Evolutionary conservation across 495 filamentous ascomycete genomes (phyloP), one percentile per base, ranked within the genome.

Genomic region (Annulohypoxylon bovei): DNA sequence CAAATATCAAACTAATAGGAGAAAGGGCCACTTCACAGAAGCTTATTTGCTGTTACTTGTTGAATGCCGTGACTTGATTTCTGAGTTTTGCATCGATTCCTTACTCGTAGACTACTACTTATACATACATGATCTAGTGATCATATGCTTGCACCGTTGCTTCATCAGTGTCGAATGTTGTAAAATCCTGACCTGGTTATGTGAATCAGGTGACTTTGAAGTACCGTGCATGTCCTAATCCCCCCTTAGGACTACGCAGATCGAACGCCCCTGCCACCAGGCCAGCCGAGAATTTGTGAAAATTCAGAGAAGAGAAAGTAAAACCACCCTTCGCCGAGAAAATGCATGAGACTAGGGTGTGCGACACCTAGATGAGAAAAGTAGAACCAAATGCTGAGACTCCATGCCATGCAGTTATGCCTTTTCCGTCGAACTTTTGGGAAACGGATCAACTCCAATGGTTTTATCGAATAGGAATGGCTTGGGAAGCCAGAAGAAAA

Each of bases 51-150:
- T 0, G n/a, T 16, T 1, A 20, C 39, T 7, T 20, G n/a, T 42
- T 18, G n/a, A n/a, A n/a, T n/a, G n/a, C n/a, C n/a, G 20, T 42
- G 11, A 42, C 39, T 42, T 42, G 20, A 42, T 42, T 42, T 42
- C 16, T 20, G 32, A 18, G 25, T 39, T 56, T 56, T 57, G 56
- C 49, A 58, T 67, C n/a, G n/a, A 70, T 67, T 70, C 42, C 44
- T 49, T 61, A 57, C 62, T 44, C 44, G 44, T 76, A 74, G 65
- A 72, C 66, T 72, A 70, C 68, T 66, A 64, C 58, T 55, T 74
- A 76, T 70, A 76, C 68, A 76, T 74, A 66, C 60, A 64, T 60
- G 57, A 72, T 42, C 46, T 65, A 62, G 32, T 62, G 64, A 70
- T 30, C 65, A 73, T 69, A 60, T 71, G 54, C 57, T 47, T 62